Evolutionary conservation across 163 green algal genomes (phyloP).

Genomic region (Coccomyxa subellipsoidea): DNA sequence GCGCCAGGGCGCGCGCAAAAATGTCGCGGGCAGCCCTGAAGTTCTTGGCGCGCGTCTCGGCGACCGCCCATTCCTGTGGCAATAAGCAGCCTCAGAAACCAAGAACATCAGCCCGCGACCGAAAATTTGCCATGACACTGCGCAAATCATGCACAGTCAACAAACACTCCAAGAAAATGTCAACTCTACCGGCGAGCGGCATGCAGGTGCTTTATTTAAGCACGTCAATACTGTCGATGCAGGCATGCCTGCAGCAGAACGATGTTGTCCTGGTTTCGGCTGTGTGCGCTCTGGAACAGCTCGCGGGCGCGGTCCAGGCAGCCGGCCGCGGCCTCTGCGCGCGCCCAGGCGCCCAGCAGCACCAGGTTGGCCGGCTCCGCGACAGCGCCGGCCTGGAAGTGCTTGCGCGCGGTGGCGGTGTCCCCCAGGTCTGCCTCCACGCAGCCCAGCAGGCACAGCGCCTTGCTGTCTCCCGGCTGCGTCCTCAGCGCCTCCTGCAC

Average conservation of each 20-base stretch:
- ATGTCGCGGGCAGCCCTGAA: background rate
- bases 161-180: background rate
- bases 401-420: background rate
- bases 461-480: background rate
- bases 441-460: background rate
- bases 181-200: background rate
- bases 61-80: slow-evolving; percentile 4
- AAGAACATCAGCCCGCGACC: background rate
- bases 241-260: background rate
- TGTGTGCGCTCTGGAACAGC: background rate
- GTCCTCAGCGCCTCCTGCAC: background rate
- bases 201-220: background rate
- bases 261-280: background rate
- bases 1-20: background rate
- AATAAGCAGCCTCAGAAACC: background rate
- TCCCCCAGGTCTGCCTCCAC: background rate
- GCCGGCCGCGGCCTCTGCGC: background rate
- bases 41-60: background rate
- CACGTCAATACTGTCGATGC: no score
- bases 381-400: background rate
- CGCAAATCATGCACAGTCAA: background rate
- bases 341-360: background rate
- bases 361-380: background rate
- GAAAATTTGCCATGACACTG: background rate
- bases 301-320: background rate